phyloP scores from a whole-genome alignment of 169 alveolate species.

The Ichthyophthirius multifiliis region DNA sequence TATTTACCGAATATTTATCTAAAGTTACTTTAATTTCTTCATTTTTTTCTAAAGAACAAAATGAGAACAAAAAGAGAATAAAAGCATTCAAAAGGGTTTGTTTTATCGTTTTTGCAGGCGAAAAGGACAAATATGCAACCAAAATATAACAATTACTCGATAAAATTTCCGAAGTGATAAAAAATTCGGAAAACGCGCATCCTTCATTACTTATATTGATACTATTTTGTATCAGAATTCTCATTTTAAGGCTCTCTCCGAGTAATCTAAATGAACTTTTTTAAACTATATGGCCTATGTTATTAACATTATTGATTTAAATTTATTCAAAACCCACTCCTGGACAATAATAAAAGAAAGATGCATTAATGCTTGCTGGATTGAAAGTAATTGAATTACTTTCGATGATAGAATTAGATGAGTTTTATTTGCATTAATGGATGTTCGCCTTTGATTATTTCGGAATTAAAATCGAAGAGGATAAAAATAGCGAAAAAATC shows the following conservation, averaged over 20 bases:
- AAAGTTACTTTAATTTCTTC: constrained; percentile 10
- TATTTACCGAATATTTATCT: constrained; percentile 10
- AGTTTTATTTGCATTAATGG: constrained; percentile 29
- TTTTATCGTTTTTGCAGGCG: constrained; percentile 21
- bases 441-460: constrained; percentile 26
- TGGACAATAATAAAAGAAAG: background rate
- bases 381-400: constrained; percentile 23
- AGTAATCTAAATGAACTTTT: constrained; percentile 19
- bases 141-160: constrained; percentile 14
- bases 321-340: background rate
- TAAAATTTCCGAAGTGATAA: constrained; percentile 26
- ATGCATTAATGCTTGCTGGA: constrained; percentile 12
- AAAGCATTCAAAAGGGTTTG: constrained; percentile 24
- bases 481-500: background rate
- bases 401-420: constrained; percentile 17
- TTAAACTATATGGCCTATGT: constrained; percentile 28
- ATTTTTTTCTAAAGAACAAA: constrained; percentile 15
- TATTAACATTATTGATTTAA: constrained; percentile 12
- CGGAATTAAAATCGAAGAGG: background rate
- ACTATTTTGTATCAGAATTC: constrained; percentile 21
- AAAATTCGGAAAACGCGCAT: constrained; percentile 13
- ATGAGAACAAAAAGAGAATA: constrained; percentile 16
- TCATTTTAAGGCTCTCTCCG: constrained; percentile 23
- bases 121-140: constrained; percentile 4
- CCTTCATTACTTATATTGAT: constrained; percentile 21